Evolutionary conservation across 495 filamentous ascomycete genomes (phyloP), one percentile per base, ranked within the genome.

Genomic region (Penicillium simplicissimum): DNA sequence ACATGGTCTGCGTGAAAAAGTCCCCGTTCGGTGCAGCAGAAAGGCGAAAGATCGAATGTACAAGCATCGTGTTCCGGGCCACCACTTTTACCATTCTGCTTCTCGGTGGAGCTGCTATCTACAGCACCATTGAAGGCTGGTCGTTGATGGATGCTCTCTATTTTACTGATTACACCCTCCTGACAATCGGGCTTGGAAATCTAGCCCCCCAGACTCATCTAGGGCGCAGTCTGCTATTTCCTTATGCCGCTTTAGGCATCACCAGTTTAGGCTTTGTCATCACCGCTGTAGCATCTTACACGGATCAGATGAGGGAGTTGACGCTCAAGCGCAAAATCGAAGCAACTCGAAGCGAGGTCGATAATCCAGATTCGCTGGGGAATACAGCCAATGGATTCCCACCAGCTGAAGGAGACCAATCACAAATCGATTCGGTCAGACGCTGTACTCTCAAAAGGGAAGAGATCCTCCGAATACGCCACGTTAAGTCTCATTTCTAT

Each of bases 171-270:
- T 88, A 89, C 57, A 96, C 91, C 0, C 77, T 93, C 8, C 84
- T 96, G 49, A 95, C 92, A 1, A 82, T 96, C n/a, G 92, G 91
- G 5, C 81, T 94, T 38, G 89, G 88, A 17, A 86, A 91, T 53
- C 81, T 84, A 43, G 68, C 84, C 7, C 85, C 89, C 0, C 65
- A 67, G 21, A 90, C 84, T 6, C 81, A 85, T 62, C 60, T 78
- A 4, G 87, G 88, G 1, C 79, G 88, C 19, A 77, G 80, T 4
- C 72, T 96, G 17, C 72, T 94, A 6, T 86, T 95, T 28, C 90
- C 90, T 0, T 96, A 84, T 59, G 86, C 91, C 0, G 81, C 92
- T 15, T 80, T 88, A 11, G 91, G 91, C 6, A 87, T 95, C 42
- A 84, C 90, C 33, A 89, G 85, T 38, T 76, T 96, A n/a, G 91